Percentiles rank a stretch among this genome's conserved stretches.
These are phyloP conservation scores for Plasmodium fragile DNA, from an alignment of 169 alveolate species.

Conservation along the genomic window DNA sequence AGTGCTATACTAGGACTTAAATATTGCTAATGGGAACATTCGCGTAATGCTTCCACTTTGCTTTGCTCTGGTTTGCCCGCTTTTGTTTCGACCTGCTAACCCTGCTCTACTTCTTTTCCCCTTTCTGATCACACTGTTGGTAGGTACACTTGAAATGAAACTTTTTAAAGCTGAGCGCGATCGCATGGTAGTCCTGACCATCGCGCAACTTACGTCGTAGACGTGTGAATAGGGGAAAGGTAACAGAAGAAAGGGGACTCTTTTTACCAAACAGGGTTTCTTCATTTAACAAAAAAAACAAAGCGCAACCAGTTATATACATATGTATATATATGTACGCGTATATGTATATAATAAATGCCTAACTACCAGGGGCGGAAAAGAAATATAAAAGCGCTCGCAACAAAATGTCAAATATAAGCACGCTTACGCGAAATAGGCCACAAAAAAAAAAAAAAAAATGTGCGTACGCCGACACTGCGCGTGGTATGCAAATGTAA, in stretches of 20 bases:
- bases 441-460: neutral
- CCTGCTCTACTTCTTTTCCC: neutral
- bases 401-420: neutral
- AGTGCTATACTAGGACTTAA: neutral
- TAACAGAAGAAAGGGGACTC: neutral
- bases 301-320: neutral
- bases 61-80: neutral
- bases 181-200: neutral
- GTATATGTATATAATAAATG: neutral
- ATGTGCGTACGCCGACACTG: neutral
- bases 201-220: neutral
- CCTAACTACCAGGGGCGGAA: neutral
- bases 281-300: neutral
- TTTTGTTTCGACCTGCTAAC: neutral
- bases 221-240: neutral
- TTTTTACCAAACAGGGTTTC: neutral
- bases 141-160: neutral
- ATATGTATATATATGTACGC: neutral
- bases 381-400: neutral
- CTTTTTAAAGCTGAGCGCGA: neutral
- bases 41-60: neutral
- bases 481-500: neutral
- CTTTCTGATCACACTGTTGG: neutral
- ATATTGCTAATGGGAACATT: neutral
- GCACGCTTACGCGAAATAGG: neutral